phyloP scores from a whole-genome alignment of 768 basidiomycete species.

The Leccinellum luteum region DNA sequence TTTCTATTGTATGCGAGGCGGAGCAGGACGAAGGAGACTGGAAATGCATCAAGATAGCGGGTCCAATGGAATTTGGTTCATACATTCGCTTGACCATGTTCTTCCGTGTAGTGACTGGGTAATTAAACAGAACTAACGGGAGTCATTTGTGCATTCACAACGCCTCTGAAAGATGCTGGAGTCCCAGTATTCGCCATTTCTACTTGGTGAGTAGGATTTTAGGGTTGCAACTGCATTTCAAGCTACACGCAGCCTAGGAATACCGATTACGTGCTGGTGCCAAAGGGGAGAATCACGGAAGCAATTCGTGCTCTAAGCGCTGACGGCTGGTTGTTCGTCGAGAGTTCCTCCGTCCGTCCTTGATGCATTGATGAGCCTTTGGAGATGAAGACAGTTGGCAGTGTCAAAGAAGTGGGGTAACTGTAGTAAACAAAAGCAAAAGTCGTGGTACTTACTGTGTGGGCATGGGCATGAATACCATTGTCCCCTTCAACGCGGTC shows the following conservation, averaged over 20 bases:
- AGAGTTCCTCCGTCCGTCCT: slow-evolving; percentile 5
- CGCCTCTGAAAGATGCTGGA: slow-evolving; percentile 48
- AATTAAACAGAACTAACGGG: slow-evolving; percentile 48
- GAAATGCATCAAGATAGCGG: slow-evolving; percentile 60
- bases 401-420: no score
- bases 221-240: background rate
- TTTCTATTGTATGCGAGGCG: slow-evolving; percentile 55
- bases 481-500: slow-evolving; percentile 2
- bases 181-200: slow-evolving; percentile 61
- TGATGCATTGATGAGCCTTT: no score
- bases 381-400: no score
- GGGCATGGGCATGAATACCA: background rate
- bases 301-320: slow-evolving; percentile 42
- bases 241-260: slow-evolving; percentile 42
- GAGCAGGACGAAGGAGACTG: slow-evolving; percentile 43
- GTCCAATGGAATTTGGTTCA: slow-evolving; percentile 65
- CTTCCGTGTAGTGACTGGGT: background rate
- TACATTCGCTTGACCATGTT: background rate
- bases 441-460: background rate
- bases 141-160: slow-evolving; percentile 51
- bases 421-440: no score
- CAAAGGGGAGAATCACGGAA: slow-evolving; percentile 38
- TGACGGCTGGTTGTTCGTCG: slow-evolving; percentile 48
- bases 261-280: slow-evolving; percentile 63
- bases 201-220: slow-evolving; percentile 48